Evolutionary conservation across 176 grass and related monocot species (phyloP).

Genomic region (Tillandsia leiboldiana): DNA sequence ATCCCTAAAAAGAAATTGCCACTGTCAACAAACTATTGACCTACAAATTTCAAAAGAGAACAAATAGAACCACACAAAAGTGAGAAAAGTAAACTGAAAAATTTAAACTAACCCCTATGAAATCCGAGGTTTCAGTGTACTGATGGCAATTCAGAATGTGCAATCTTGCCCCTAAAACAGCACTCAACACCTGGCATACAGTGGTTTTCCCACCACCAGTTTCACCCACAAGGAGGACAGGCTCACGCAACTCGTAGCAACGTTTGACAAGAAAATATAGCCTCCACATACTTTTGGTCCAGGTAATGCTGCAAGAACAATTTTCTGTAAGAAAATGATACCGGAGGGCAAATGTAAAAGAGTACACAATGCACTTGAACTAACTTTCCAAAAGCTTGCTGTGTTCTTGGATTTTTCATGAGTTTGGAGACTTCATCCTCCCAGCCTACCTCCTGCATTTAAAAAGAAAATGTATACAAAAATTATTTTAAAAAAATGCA

Average conservation of each 20-base stretch:
- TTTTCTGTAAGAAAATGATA: conserved; percentile 10
- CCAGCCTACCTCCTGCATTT: conserved; percentile 39
- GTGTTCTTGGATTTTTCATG: conserved; percentile 35
- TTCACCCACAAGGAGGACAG: conserved; percentile 97
- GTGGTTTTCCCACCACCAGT: conserved; percentile 94
- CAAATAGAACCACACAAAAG: conserved; percentile 1
- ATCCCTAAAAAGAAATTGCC: conserved; percentile 45
- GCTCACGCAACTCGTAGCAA: conserved; percentile 73
- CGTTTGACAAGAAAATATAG: conserved; percentile 87
- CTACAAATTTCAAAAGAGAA: conserved; percentile 3
- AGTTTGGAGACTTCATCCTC: conserved; percentile 25
- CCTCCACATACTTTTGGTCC: conserved; percentile 92
- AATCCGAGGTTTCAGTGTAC: conserved; percentile 96
- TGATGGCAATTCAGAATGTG: conserved; percentile 98
- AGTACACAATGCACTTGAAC: conserved; percentile 21
- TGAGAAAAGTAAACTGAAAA: conserved; percentile 6
- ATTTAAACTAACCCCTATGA: conserved; percentile 72
- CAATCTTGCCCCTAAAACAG: conserved; percentile 49
- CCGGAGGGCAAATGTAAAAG: not conserved
- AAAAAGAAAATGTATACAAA: conserved; percentile 16
- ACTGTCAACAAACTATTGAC: not conserved
- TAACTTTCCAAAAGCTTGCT: conserved; percentile 66
- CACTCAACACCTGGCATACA: conserved; percentile 87
- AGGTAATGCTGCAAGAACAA: conserved; percentile 59
- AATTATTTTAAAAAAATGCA: not conserved